Evolutionary conservation across 257 asterid species (phyloP), one percentile per base, ranked within the genome.

Genomic region (Plantago elongata): DNA sequence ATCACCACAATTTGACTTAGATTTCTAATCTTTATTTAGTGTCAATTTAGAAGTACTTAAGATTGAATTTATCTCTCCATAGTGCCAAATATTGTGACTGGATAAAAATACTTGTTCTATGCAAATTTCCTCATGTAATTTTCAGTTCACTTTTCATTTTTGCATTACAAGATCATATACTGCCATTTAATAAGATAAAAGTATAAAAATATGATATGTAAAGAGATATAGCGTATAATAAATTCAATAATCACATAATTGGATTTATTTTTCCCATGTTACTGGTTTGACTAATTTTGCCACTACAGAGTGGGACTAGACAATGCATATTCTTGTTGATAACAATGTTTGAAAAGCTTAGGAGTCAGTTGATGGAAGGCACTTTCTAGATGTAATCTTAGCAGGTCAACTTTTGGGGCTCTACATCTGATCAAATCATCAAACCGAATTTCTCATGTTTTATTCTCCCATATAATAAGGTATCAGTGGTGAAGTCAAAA

Each of bases 251-350:
- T n/a, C n/a, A n/a, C n/a, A n/a, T n/a, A n/a, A n/a, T n/a, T n/a
- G n/a, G n/a, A n/a, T n/a, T n/a, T n/a, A n/a, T n/a, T n/a, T n/a
- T n/a, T n/a, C n/a, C n/a, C n/a, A n/a, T n/a, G n/a, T 56, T 29
- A 29, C 13, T 37, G 30, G 61, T 30, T 56, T 56, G 61, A 56
- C 46, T 34, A 13, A 5, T 18, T n/a, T 22, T n/a, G 16, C 16
- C 61, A 57, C 61, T 57, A 57, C 10, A 57, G 13, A 57, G 16
- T 57, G 47, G 46, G 46, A 52, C 58, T 16, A 52, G 61, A 55
- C 61, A 55, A 16, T 9, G 61, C 61, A 57, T 17, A 30, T 54
- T 13, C 5, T 57, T 30, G 18, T 57, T 34, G 44, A 54, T 54
- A 54, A 57, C n/a, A 57, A 43, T 37, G 61, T 57, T 57, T 57